A percentile compares a stretch with the other conserved stretches of the same genome.
Conservation (phyloP, 768 basidiomycete species). For the Ephemerocybe angulata region DNA sequence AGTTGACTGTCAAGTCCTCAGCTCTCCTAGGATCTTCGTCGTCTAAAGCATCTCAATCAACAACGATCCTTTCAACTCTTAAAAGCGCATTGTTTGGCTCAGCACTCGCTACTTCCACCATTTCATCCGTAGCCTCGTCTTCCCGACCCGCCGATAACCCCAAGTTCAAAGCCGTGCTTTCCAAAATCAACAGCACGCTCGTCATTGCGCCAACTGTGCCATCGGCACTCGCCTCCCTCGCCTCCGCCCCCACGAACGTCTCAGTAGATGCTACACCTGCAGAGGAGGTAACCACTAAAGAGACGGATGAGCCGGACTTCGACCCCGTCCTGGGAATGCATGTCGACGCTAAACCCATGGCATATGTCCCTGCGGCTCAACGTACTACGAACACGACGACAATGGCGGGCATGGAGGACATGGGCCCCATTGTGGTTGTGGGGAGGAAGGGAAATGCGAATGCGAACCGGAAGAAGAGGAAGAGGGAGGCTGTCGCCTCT, state of each 20-base stretch:
- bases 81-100: constrained; percentile 47
- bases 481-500: constrained; percentile 11
- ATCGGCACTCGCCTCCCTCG: constrained; percentile 27
- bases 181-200: constrained; percentile 65
- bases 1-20: constrained; percentile 19
- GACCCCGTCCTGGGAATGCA: constrained; percentile 34
- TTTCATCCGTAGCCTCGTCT: neutral
- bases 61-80: constrained; percentile 27
- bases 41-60: constrained; percentile 8
- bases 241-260: constrained; percentile 11
- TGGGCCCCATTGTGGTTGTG: constrained; percentile 70
- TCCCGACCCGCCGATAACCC: constrained; percentile 8
- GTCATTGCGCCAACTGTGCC: constrained; percentile 55
- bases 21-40: constrained; percentile 28
- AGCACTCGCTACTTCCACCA: constrained; percentile 7
- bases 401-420: constrained; percentile 44
- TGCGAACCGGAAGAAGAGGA: constrained; percentile 9
- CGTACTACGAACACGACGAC: constrained; percentile 34
- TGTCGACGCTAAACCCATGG: constrained; percentile 50
- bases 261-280: constrained; percentile 9
- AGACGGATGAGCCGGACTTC: constrained; percentile 20
- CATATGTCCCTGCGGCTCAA: constrained; percentile 69
- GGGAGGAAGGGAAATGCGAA: constrained; percentile 36
- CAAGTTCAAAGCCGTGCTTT: constrained; percentile 51
- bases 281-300: constrained; percentile 3